Conservation (phyloP, 1,284 basidiomycete genomes). For the Irpex rosettiformis region DNA sequence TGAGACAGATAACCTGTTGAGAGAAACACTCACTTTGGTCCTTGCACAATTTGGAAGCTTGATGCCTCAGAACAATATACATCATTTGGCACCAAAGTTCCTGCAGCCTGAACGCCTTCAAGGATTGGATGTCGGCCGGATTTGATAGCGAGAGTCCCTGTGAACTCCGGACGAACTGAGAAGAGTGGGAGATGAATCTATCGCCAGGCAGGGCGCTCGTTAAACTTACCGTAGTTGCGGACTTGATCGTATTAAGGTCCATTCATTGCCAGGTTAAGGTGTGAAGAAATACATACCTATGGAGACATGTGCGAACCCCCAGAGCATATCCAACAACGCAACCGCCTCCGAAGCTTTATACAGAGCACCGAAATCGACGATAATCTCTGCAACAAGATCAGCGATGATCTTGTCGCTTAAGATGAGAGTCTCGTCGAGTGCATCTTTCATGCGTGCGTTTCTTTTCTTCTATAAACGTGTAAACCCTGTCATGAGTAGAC, state of each 20-base stretch:
- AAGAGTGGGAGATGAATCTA: too few relatives aligned
- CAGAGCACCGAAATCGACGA: slow-evolving; percentile 68
- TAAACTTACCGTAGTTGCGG: slow-evolving; percentile 59
- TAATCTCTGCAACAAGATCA: slow-evolving; percentile 62
- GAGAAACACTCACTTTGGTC: slow-evolving; percentile 67
- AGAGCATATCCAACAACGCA: slow-evolving; percentile 81
- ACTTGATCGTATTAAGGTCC: too few relatives aligned
- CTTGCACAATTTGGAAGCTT: slow-evolving; percentile 85
- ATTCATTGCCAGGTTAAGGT: too few relatives aligned
- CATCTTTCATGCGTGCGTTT: slow-evolving; percentile 82
- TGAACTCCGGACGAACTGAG: slow-evolving; percentile 84
- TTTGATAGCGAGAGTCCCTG: slow-evolving; percentile 82
- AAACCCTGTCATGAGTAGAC: not conserved
- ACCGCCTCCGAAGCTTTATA: slow-evolving; percentile 90
- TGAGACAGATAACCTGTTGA: not conserved
- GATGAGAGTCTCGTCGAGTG: slow-evolving; percentile 77
- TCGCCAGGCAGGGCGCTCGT: not conserved
- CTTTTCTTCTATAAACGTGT: slow-evolving; percentile 61
- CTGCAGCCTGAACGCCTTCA: slow-evolving; percentile 67
- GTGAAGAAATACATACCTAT: slow-evolving; percentile 52
- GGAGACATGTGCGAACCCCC: slow-evolving; percentile 80
- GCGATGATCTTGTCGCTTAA: slow-evolving; percentile 81
- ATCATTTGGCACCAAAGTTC: slow-evolving; percentile 81
- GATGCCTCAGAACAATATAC: slow-evolving; percentile 80
- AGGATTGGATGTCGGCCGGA: slow-evolving; percentile 84